These are phyloP conservation scores for Malus hybrid DNA, from an alignment of 331 rosid species.

Conservation along the genomic window DNA sequence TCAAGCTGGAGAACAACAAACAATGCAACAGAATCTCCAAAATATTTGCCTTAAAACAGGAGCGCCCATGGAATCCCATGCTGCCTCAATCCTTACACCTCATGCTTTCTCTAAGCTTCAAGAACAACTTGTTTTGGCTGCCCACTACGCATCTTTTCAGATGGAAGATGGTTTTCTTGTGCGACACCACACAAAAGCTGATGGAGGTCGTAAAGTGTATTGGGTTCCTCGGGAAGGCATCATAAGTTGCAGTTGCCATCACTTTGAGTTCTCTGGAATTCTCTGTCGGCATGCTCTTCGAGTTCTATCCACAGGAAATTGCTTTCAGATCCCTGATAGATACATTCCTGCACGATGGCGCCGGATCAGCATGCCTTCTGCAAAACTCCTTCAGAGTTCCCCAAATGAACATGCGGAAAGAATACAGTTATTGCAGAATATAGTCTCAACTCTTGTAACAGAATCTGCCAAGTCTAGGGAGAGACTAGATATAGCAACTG, in stretches of 20 bases:
- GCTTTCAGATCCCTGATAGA: constrained; percentile 91
- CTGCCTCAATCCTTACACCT: constrained; percentile 83
- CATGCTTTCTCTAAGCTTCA: constrained; percentile 93
- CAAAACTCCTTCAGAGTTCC: constrained; percentile 48
- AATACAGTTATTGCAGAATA: constrained; percentile 60
- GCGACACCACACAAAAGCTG: constrained; percentile 90
- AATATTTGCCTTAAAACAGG: constrained; percentile 94
- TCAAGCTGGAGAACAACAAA: constrained; percentile 97
- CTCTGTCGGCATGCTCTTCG: constrained; percentile 89
- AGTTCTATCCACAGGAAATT: constrained; percentile 88
- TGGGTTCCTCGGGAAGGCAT: constrained; percentile 86
- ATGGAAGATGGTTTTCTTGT: constrained; percentile 86
- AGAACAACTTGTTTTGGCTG: constrained; percentile 96
- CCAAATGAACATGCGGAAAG: constrained; percentile 66
- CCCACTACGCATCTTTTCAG: constrained; percentile 89
- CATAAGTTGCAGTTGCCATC: constrained; percentile 89
- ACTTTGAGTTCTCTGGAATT: constrained; percentile 92
- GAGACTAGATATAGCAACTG: constrained; percentile 73
- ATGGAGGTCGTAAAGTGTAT: constrained; percentile 77
- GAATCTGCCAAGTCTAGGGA: constrained; percentile 89
- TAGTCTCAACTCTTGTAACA: constrained; percentile 68
- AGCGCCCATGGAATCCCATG: constrained; percentile 98
- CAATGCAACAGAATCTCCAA: constrained; percentile 98
- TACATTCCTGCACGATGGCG: constrained; percentile 93
- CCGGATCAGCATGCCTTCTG: constrained; percentile 57